Base-by-base conservation (phyloP, 129 eudicot species). In the Centella asiatica region DNA sequence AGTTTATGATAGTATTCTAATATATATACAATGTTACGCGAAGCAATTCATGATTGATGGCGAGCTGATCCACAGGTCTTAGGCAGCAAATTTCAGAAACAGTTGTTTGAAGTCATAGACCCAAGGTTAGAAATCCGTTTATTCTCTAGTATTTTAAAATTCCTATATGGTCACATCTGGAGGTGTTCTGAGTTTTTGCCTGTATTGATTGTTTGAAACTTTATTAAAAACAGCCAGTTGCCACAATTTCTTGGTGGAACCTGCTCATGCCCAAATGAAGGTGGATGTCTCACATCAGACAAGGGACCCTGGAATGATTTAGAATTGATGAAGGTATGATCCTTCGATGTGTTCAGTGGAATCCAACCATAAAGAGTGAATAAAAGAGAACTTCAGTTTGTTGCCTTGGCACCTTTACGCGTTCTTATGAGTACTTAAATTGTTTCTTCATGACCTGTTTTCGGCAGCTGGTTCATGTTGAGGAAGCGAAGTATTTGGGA, bases 271-370 rank as follows among this genome's bases (percentile, higher is more conserved):
- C 64, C 65, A 36, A 77, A 78, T 78, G 80, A 82, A 66, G 97
- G 95, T 67, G 98, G 98, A 45, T 92, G 98, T 47, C 83, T 92
- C 64, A 78, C 69, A 37, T 84, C 95, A 13, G 90, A 82, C 68
- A 92, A 82, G 76, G 98, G 98, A 46, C 98, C 98, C 11, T 92
- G 98, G 98, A 85, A 87, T 62, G 90, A 87, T 82, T 77, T 71
- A 69, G 90, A 84, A 52, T 62, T 92, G 65, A 87, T 82, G 85
- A 87, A 92, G 85, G 98, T 90, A 23, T 63, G 71, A 7, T 36
- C 53, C 33, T 74, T 56, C 18, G 18, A 39, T 15, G 10, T 4
- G 37, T 37, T 20, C 33, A 25, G 44, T 27, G 19, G 15, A 29
- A 50, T 52, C 58, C 24, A 51, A 5, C 52, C 29, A 31, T 31